phyloP scores from a whole-genome alignment of 1,284 basidiomycete species.

The Macrocystidia cucumis region DNA sequence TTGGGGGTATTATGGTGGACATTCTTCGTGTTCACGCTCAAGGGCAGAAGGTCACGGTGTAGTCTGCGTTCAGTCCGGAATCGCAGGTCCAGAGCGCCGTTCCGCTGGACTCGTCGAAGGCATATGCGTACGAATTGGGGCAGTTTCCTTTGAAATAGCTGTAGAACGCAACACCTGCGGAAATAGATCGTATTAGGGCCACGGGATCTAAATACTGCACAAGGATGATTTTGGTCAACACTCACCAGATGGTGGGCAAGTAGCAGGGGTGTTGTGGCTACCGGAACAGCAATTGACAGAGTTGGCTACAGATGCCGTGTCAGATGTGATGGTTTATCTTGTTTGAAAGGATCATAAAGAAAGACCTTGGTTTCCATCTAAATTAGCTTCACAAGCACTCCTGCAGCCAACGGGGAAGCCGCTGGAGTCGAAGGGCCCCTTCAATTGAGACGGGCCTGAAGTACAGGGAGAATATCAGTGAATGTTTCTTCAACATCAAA shows the following conservation, averaged over 20 bases:
- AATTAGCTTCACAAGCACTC: constrained; percentile 48
- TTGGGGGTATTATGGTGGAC: not conserved
- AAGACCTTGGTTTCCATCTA: constrained; percentile 35
- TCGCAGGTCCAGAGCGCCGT: constrained; percentile 47
- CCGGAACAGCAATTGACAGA: constrained; percentile 53
- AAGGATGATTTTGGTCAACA: not conserved
- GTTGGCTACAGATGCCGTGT: too few species aligned
- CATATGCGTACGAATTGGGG: constrained; percentile 49
- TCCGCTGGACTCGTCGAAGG: constrained; percentile 45
- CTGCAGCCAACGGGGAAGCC: constrained; percentile 57
- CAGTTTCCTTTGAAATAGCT: constrained; percentile 47
- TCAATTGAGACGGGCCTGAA: constrained; percentile 41
- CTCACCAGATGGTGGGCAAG: constrained; percentile 39
- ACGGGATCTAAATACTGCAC: too few species aligned
- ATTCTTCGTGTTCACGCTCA: constrained; percentile 11
- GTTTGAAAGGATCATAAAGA: not conserved
- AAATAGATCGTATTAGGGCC: too few species aligned
- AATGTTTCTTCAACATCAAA: not conserved
- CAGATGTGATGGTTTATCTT: constrained; percentile 3
- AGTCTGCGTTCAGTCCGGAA: constrained; percentile 33
- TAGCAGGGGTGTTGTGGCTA: constrained; percentile 34
- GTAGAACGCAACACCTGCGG: constrained; percentile 36
- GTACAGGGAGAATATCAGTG: not conserved
- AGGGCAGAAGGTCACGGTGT: constrained; percentile 52
- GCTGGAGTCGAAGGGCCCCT: constrained; percentile 44